phyloP scores from a whole-genome alignment of 495 filamentous ascomycete species.

The Penicillium pancosmium region DNA sequence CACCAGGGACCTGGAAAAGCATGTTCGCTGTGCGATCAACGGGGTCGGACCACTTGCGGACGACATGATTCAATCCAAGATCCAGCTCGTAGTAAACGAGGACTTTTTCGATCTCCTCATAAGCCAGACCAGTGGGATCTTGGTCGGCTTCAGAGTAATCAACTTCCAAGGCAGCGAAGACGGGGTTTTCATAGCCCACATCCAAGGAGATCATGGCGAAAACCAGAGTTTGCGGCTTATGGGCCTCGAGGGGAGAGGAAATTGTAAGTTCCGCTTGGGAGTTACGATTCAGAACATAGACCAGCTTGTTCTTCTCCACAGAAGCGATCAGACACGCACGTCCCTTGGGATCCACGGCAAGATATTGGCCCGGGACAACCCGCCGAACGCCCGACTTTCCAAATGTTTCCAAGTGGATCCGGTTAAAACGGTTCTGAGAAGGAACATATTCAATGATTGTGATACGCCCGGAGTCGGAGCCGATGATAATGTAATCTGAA shows the following conservation, averaged over 20 bases:
- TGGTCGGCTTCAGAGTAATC: conserved; percentile 92
- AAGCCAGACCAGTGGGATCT: conserved; percentile 84
- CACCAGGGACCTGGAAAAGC: conserved; percentile 94
- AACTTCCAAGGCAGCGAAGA: conserved; percentile 92
- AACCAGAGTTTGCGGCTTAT: conserved; percentile 91
- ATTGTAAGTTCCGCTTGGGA: conserved; percentile 92
- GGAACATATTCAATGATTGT: conserved; percentile 91
- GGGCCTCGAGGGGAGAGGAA: conserved; percentile 95
- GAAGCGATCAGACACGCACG: conserved; percentile 92
- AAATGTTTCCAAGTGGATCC: conserved; percentile 93
- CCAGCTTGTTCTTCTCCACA: conserved; percentile 98
- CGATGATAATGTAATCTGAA: conserved; percentile 92
- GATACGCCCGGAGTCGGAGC: conserved; percentile 93
- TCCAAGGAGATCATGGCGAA: conserved; percentile 86
- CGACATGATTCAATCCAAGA: conserved; percentile 94
- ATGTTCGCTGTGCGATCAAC: conserved; percentile 89
- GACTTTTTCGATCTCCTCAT: conserved; percentile 79
- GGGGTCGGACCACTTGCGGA: conserved; percentile 90
- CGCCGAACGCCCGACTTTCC: conserved; percentile 96
- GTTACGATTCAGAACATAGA: conserved; percentile 97
- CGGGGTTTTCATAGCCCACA: conserved; percentile 94
- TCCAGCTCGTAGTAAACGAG: conserved; percentile 98
- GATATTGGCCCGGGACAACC: conserved; percentile 92
- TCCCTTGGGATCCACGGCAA: conserved; percentile 93
- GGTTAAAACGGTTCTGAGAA: conserved; percentile 82